Base-by-base conservation (phyloP, 2,329 filamentous ascomycete genomes). In the Alternaria sp. region DNA sequence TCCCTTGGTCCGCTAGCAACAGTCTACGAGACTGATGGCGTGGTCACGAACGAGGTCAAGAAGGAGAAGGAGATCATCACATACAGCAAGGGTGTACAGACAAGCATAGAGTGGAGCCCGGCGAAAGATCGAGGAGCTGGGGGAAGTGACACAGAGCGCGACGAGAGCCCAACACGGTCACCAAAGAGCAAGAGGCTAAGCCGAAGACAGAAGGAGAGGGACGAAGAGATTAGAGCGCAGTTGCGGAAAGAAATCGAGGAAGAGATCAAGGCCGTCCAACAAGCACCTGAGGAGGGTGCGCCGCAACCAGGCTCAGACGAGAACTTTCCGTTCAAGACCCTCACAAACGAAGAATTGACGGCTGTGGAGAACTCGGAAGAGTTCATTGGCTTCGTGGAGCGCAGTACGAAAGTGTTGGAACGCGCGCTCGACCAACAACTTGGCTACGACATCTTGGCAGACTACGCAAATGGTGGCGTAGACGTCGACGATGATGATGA, bases 21-120 rank as follows among this genome's bases (percentile, higher is more conserved):
- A 33, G 86, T 95, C 60, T 93, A 90, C 78, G 93, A 97, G 77
- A 90, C 88, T 64, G 87, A 90, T 2, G 90, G 91, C 1, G 89
- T 88, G 21, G 90, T 88, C 64, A 87, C 90, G 1, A 90, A 90
- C 1, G 90, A 89, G 23, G 88, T 90, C 33, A 86, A 83, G 51
- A 86, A 83, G 33, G 80, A 81, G 65, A 70, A 67, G 51, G 95
- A 99, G 78, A 84, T 96, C 59, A 93, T 96, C 73, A 96, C 93
- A 52, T 99, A 99, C 83, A 98, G 91, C 83, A 98, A 97, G 81
- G 93, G 89, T 55, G 93, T 98, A 23, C 96, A 99, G 78, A 97
- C 95, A 14, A 87, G 90, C 23, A 90, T 92, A 70, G 87, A 89
- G 62, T 91, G 91, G 87, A 82, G 83, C 17, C 79, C 79, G 6